These are phyloP conservation scores for Lichtheimia ornata DNA, from an alignment of 371 early-diverging fungal species.

Conservation along the genomic window DNA sequence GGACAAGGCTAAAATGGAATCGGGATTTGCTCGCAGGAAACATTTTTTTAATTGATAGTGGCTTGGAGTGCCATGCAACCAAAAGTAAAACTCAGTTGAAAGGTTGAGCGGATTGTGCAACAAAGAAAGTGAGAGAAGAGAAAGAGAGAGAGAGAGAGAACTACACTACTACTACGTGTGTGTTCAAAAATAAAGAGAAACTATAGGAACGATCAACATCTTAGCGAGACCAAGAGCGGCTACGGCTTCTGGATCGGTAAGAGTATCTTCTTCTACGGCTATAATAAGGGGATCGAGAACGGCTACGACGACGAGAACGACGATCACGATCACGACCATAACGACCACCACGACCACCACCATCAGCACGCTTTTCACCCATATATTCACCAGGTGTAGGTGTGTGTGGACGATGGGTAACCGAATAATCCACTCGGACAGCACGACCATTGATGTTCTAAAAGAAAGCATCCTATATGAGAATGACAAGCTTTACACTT, in stretches of 20 bases:
- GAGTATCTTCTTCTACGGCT: constrained; percentile 31
- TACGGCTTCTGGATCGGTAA: constrained; percentile 31
- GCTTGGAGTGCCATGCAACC: too few relatives aligned
- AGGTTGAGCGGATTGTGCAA: not conserved
- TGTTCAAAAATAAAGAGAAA: constrained; percentile 17
- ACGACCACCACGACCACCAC: constrained; percentile 6
- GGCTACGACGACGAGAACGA: constrained; percentile 2
- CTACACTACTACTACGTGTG: constrained; percentile 6
- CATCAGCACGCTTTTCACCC: constrained; percentile 47
- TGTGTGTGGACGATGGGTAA: constrained; percentile 63
- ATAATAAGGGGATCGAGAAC: constrained; percentile 18
- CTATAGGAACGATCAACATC: constrained; percentile 13
- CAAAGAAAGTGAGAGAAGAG: too few relatives aligned
- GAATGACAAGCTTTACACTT: not conserved
- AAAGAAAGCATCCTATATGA: not conserved
- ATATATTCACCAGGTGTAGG: constrained; percentile 72
- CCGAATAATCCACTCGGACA: constrained; percentile 77
- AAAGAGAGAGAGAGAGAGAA: too few relatives aligned
- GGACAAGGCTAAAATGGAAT: too few relatives aligned
- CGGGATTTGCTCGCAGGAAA: too few relatives aligned
- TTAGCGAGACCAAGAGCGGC: constrained; percentile 44
- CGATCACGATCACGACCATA: constrained; percentile 11
- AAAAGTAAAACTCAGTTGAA: too few relatives aligned
- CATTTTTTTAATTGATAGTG: too few relatives aligned
- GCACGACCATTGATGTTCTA: constrained; percentile 67